phyloP scores from a whole-genome alignment of 139 green algal genomes.

The Diplosphaera chodatii region DNA sequence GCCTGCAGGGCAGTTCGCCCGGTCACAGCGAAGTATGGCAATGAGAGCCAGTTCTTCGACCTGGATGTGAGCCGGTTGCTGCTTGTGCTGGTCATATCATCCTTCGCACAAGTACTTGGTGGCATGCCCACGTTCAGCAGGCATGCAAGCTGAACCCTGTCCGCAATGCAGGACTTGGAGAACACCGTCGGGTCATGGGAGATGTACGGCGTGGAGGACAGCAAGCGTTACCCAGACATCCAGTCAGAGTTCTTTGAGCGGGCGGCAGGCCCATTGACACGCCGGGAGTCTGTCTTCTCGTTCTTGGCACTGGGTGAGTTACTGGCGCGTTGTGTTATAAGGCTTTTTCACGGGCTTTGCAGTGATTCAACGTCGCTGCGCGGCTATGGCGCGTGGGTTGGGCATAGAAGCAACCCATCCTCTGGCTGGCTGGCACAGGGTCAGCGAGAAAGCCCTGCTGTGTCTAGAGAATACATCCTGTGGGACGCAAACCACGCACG shows the following conservation, averaged over 20 bases:
- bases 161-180: conserved; percentile 70
- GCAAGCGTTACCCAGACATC: conserved; percentile 71
- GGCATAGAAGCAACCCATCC: background rate
- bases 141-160: too few species aligned
- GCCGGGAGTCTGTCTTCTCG: conserved; percentile 77
- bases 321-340: background rate
- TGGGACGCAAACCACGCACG: too few species aligned
- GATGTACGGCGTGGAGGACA: conserved; percentile 84
- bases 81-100: background rate
- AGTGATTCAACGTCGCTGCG: too few species aligned
- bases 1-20: conserved; percentile 39
- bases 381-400: too few species aligned
- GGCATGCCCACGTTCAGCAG: too few species aligned
- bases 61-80: conserved; percentile 50
- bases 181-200: conserved; percentile 91
- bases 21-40: conserved; percentile 75
- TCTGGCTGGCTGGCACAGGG: background rate
- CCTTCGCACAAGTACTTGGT: background rate
- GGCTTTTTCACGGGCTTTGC: background rate
- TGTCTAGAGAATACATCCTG: too few species aligned
- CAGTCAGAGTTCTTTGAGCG: conserved; percentile 90
- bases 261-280: conserved; percentile 68
- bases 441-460: too few species aligned
- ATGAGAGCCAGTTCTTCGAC: conserved; percentile 83
- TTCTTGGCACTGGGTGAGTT: conserved; percentile 71